These are phyloP conservation scores for Suillus occidentalis DNA, from an alignment of 768 basidiomycete genomes.

Conservation along the genomic window DNA sequence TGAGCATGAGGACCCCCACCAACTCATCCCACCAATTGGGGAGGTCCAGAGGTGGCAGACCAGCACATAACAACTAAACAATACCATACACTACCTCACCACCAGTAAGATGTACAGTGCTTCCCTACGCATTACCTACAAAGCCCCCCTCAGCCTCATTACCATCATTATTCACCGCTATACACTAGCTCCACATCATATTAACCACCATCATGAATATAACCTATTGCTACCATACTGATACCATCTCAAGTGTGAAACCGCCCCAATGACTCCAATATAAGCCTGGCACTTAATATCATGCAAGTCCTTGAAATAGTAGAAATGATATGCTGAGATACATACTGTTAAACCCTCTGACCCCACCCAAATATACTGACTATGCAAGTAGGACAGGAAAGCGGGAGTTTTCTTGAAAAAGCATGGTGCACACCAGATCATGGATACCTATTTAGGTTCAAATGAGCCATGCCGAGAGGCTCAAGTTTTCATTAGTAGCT, in stretches of 20 bases:
- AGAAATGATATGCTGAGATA: neutral
- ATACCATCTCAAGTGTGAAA: too few relatives aligned
- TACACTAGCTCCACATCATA: too few relatives aligned
- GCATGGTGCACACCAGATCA: neutral
- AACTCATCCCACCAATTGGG: neutral
- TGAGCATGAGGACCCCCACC: accelerated
- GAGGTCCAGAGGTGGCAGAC: neutral
- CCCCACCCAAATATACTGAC: neutral
- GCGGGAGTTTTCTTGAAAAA: neutral
- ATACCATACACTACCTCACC: too few relatives aligned
- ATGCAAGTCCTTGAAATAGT: too few relatives aligned
- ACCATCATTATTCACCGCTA: too few relatives aligned
- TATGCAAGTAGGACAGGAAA: neutral
- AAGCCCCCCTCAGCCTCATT: too few relatives aligned
- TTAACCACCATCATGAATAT: too few relatives aligned
- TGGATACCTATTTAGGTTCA: neutral
- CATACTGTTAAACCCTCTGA: neutral
- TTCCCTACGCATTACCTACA: too few relatives aligned
- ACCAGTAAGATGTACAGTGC: too few relatives aligned
- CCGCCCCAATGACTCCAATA: neutral
- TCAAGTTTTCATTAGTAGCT: neutral
- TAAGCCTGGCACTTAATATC: neutral
- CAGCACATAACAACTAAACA: too few relatives aligned
- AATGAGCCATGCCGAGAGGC: neutral
- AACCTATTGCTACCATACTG: too few relatives aligned